Evolutionary conservation across 805 yeast genomes (phyloP), one percentile per base, ranked within the genome.

Genomic region (Debaryomyces hansenii): DNA sequence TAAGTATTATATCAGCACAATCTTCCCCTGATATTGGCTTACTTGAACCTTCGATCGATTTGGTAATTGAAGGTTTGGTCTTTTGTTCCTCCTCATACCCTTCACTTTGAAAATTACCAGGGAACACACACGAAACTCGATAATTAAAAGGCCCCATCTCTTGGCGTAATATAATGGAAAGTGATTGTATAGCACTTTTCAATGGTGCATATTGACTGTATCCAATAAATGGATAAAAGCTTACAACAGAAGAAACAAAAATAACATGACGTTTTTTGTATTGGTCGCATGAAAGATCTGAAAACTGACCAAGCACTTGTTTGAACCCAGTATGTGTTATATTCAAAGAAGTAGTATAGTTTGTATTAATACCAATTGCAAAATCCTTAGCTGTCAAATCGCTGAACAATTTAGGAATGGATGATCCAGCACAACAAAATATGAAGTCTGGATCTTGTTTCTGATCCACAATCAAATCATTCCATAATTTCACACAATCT

Each of bases 21-120:
- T 72, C 71, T 14, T 78, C 83, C 7, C 87, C 84, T 1, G 83
- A 57, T 7, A 89, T 84, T 0, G 97, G 82, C 4, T 58, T 63
- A 4, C 95, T 85, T 1, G 95, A 76, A 1, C 98, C 99, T 64
- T 94, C 99, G 29, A 94, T 89, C 28, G 66, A 67, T 52, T 75
- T 80, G 1, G 97, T 90, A 46, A 94, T 88, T 8, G 74, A 78
- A 0, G 99, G 98, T 62, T 94, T 94, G 2, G 95, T 85, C 46
- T 68, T 66, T 60, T 91, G 85, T 64, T 94, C 99, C 48, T 83
- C 82, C 3, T 69, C 78, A 59, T 66, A 94, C 0, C 99, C 99
- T 63, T 91, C 98, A 52, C 95, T 84, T 40, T 75, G 79, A 65
- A 92, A 90, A 60, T 90, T 90, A 0, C 99, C 99, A 0, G 98